A percentile compares a stretch with the other conserved stretches of the same genome.
phyloP scores from a whole-genome alignment of 257 asterid genomes.

The Fraxinus excelsior region DNA sequence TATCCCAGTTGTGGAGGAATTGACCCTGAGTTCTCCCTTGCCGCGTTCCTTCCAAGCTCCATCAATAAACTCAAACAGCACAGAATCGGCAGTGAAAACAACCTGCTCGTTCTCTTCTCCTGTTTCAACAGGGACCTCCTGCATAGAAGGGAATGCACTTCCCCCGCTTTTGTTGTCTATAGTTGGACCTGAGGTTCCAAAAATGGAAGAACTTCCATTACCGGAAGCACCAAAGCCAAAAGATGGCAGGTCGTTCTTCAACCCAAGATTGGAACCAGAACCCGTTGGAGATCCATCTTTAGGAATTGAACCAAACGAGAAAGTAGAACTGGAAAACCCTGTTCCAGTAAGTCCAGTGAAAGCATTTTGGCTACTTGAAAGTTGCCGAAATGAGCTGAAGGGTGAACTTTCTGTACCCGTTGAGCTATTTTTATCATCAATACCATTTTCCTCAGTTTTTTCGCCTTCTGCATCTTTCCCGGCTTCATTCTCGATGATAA shows the following conservation, averaged over 20 bases:
- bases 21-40: conserved; percentile 86
- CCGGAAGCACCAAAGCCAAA: conserved; percentile 49
- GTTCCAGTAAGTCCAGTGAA: conserved; percentile 87
- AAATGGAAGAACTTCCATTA: conserved; percentile 39
- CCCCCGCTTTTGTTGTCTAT: conserved; percentile 37
- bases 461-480: conserved; percentile 36
- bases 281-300: conserved; percentile 50
- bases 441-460: conserved; percentile 38
- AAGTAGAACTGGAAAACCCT: conserved; percentile 72
- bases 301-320: conserved; percentile 71
- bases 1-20: conserved; percentile 50
- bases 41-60: conserved; percentile 94
- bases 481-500: conserved; percentile 32
- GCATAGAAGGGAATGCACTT: conserved; percentile 56
- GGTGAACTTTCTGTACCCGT: conserved; percentile 53
- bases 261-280: conserved; percentile 43
- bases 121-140: conserved; percentile 61
- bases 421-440: conserved; percentile 34
- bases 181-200: conserved; percentile 40
- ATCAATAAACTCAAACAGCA: conserved; percentile 63
- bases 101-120: conserved; percentile 81
- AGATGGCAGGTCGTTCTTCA: conserved; percentile 38
- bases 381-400: conserved; percentile 76
- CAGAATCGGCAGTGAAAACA: conserved; percentile 70
- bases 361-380: conserved; percentile 83